Evolutionary conservation across 805 yeast species (phyloP).

Genomic region (Saccharomycopsis schoenii): DNA sequence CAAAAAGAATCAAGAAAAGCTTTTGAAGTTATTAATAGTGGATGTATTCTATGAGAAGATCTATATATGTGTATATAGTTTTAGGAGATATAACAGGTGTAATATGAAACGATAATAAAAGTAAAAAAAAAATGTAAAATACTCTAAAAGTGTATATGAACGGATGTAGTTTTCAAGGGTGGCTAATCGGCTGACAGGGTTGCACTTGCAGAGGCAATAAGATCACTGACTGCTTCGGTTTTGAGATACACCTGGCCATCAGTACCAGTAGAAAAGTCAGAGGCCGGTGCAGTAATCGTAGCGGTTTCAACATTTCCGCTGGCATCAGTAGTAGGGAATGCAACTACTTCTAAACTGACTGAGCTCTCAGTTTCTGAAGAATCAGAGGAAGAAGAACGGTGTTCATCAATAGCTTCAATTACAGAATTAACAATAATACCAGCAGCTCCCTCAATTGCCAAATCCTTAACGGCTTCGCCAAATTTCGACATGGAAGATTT

Average conservation of each 20-base stretch:
- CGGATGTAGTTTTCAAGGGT: neutral
- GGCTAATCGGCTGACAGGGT: too few relatives aligned
- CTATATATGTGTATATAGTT: too few relatives aligned
- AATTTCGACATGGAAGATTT: neutral
- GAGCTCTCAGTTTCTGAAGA: neutral
- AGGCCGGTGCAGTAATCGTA: neutral
- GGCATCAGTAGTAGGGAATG: neutral
- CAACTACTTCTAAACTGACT: neutral
- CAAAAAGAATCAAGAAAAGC: too few relatives aligned
- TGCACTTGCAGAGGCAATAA: neutral
- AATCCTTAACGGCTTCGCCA: neutral
- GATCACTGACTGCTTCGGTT: neutral
- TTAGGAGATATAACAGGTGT: too few relatives aligned
- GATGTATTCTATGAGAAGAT: too few relatives aligned
- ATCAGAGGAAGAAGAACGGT: neutral
- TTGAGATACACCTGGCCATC: neutral
- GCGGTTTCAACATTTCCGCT: neutral
- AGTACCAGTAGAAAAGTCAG: neutral
- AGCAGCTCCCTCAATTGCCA: neutral
- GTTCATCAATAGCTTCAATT: neutral
- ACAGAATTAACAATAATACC: neutral
- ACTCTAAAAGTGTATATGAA: too few relatives aligned
- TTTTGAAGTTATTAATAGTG: too few relatives aligned
- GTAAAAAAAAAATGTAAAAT: too few relatives aligned
- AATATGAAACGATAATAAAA: too few relatives aligned